phyloP scores from a whole-genome alignment of 768 basidiomycete genomes.

The Russula abietina region DNA sequence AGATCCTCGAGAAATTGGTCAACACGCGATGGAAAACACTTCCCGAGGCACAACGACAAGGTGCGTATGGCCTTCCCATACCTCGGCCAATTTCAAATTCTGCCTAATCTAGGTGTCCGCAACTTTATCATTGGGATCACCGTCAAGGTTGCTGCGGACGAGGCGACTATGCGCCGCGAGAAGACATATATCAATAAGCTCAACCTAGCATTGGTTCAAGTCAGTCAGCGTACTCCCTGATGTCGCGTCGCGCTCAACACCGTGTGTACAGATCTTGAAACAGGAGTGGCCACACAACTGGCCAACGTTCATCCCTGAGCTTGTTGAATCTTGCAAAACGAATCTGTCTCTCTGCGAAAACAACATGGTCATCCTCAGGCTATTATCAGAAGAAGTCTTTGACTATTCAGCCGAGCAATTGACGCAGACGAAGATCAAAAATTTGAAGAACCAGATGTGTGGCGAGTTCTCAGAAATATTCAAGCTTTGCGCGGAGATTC shows the following conservation, averaged over 20 bases:
- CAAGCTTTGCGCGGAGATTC: slow-evolving; percentile 92
- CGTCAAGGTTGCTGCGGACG: slow-evolving; percentile 91
- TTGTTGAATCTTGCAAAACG: slow-evolving; percentile 94
- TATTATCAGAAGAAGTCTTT: slow-evolving; percentile 98
- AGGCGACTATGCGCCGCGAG: slow-evolving; percentile 80
- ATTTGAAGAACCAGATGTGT: slow-evolving; percentile 96
- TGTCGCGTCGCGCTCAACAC: slow-evolving; percentile 3
- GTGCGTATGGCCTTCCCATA: slow-evolving; percentile 34
- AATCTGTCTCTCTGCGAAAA: slow-evolving; percentile 97
- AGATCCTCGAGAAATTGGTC: slow-evolving; percentile 95
- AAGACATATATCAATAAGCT: slow-evolving; percentile 95
- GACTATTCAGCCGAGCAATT: slow-evolving; percentile 98
- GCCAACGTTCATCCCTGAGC: slow-evolving; percentile 95
- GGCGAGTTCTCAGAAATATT: slow-evolving; percentile 97
- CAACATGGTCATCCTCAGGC: slow-evolving; percentile 97
- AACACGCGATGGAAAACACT: slow-evolving; percentile 93
- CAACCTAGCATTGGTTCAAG: slow-evolving; percentile 93
- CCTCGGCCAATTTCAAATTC: slow-evolving; percentile 17
- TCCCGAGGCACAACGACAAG: slow-evolving; percentile 89
- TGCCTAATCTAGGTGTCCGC: slow-evolving; percentile 62
- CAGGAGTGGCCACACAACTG: slow-evolving; percentile 99
- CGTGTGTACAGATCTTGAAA: slow-evolving; percentile 75
- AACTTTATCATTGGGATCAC: slow-evolving; percentile 94
- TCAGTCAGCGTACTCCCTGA: slow-evolving; percentile 32
- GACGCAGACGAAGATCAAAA: slow-evolving; percentile 97